These are phyloP conservation scores for Hordeum marinum DNA, from an alignment of 176 grass and related monocot species.

Conservation along the genomic window DNA sequence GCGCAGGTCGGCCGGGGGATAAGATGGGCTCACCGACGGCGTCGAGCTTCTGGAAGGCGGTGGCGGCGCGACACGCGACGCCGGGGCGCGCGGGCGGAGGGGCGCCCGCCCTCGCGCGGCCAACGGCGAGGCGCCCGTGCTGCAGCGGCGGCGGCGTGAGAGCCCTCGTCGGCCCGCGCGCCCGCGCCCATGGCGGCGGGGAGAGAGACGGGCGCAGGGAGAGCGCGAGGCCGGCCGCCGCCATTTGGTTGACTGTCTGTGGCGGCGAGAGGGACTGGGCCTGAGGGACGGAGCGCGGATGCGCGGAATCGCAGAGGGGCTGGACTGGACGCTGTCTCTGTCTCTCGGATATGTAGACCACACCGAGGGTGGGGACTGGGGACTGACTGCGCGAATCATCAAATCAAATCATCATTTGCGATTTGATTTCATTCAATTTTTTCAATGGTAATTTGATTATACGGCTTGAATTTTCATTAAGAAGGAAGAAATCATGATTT, in stretches of 20 bases:
- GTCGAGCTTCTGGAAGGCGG: constrained; percentile 38
- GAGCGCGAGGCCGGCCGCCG: constrained; percentile 25
- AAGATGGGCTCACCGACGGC: constrained; percentile 27
- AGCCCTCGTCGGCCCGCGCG: neutral
- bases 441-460: no score
- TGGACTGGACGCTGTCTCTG: no score
- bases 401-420: no score
- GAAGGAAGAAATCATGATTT: no score
- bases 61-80: constrained; percentile 10
- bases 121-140: neutral
- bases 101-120: neutral
- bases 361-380: no score
- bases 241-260: neutral
- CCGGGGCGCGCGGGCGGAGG: neutral
- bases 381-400: no score
- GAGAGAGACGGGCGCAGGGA: constrained; percentile 16
- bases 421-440: no score
- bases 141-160: constrained; percentile 11
- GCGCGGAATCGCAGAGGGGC: neutral
- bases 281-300: no score
- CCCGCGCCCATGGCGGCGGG: neutral
- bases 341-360: no score
- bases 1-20: neutral
- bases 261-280: neutral
- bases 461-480: no score